Conservation (phyloP, 2,329 filamentous ascomycete species). For the Grosmannia serpens region DNA sequence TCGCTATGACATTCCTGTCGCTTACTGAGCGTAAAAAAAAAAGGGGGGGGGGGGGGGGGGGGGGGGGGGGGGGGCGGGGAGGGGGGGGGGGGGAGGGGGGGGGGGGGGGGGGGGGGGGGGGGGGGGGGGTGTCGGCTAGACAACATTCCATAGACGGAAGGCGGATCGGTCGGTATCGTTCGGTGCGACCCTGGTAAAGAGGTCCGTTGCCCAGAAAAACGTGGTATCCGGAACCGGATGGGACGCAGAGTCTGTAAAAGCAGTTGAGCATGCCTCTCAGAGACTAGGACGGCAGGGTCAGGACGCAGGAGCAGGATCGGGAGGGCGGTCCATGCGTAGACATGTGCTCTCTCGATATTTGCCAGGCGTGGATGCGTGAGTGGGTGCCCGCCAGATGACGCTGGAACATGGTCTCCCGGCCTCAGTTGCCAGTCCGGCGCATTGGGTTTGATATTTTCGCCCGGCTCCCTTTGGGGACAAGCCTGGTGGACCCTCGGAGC, state of each 20-base stretch:
- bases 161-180: not conserved
- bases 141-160: not conserved
- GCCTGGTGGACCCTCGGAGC: not conserved
- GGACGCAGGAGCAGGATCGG: not conserved
- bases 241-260: not conserved
- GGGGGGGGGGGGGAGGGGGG: too few relatives aligned
- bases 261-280: not conserved
- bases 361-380: not conserved
- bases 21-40: too few relatives aligned
- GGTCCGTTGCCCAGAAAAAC: not conserved
- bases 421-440: not conserved
- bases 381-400: not conserved
- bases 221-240: not conserved
- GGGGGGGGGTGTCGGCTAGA: not conserved
- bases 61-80: too few relatives aligned
- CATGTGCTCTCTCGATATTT: not conserved
- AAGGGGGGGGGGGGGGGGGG: too few relatives aligned
- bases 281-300: not conserved
- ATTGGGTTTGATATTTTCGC: not conserved
- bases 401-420: not conserved
- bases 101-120: not conserved
- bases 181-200: not conserved
- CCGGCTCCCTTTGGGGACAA: not conserved
- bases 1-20: too few relatives aligned
- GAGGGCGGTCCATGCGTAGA: not conserved